phyloP scores from a whole-genome alignment of 441 rosid genomes.

The Populus hybrid region DNA sequence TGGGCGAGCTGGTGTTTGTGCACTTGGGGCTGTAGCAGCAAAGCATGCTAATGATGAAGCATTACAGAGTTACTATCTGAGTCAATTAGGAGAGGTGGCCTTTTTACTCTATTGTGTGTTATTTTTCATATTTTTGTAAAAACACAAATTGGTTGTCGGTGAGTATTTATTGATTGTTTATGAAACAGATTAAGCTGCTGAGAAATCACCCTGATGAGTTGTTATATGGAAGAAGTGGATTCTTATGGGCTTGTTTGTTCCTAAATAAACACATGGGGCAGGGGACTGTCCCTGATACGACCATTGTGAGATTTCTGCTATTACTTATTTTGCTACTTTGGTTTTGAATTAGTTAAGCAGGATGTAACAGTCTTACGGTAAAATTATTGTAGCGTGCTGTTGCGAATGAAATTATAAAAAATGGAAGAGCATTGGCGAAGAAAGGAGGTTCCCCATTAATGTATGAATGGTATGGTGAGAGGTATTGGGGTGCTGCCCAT shows the following conservation, averaged over 20 bases:
- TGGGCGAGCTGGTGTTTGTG: slow-evolving; percentile 57
- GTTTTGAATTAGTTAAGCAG: background rate
- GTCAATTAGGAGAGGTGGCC: slow-evolving; percentile 46
- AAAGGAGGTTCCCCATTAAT: slow-evolving; percentile 58
- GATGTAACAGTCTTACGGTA: background rate
- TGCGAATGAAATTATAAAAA: slow-evolving; percentile 44
- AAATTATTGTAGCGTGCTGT: slow-evolving; percentile 40
- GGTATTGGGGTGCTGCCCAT: slow-evolving; percentile 74
- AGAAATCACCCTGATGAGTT: slow-evolving; percentile 51
- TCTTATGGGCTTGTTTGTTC: slow-evolving; percentile 65
- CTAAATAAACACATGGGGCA: slow-evolving; percentile 56
- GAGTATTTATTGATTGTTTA: background rate
- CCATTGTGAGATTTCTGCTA: slow-evolving; percentile 31
- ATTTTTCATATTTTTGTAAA: background rate
- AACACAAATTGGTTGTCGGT: background rate
- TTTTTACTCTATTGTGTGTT: background rate
- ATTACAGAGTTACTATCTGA: slow-evolving; percentile 40
- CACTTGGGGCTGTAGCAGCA: slow-evolving; percentile 68
- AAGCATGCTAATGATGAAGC: slow-evolving; percentile 45
- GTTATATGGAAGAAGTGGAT: slow-evolving; percentile 59
- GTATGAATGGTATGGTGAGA: slow-evolving; percentile 74
- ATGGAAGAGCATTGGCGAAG: slow-evolving; percentile 44
- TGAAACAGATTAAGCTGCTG: slow-evolving; percentile 43
- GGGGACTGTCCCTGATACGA: slow-evolving; percentile 37
- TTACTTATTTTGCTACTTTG: background rate